phyloP scores from a whole-genome alignment of 345 rosid species.

The Reutealis trisperma region DNA sequence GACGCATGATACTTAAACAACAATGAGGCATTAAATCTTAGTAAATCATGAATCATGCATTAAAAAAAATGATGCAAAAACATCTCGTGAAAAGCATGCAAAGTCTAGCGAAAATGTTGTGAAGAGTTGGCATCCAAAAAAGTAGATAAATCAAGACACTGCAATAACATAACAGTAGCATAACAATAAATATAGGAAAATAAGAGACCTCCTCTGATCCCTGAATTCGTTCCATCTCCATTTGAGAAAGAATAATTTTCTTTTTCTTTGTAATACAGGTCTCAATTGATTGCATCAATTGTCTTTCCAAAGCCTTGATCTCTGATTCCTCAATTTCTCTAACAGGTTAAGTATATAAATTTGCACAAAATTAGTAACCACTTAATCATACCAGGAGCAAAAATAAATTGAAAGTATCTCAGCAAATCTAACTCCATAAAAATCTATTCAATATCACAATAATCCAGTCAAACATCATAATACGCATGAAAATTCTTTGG shows the following conservation, averaged over 20 bases:
- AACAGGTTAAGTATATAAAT: conserved; percentile 16
- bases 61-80: background rate
- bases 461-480: background rate
- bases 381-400: conserved; percentile 6
- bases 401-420: background rate
- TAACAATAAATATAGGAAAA: background rate
- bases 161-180: background rate
- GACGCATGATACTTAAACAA: background rate
- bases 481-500: too few relatives aligned
- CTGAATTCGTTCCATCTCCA: conserved; percentile 88
- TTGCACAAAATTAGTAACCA: conserved; percentile 12
- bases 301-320: conserved; percentile 87
- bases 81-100: background rate
- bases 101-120: background rate
- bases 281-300: conserved; percentile 93
- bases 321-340: conserved; percentile 95
- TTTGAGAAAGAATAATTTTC: conserved; percentile 78
- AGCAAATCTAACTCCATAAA: background rate
- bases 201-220: conserved; percentile 80
- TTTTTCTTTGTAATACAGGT: conserved; percentile 87
- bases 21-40: background rate
- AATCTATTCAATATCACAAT: background rate
- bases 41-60: background rate
- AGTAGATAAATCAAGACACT: background rate
- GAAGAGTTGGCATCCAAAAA: background rate